Base-by-base conservation (phyloP, 345 rosid genomes). In the Pistacia vera region DNA sequence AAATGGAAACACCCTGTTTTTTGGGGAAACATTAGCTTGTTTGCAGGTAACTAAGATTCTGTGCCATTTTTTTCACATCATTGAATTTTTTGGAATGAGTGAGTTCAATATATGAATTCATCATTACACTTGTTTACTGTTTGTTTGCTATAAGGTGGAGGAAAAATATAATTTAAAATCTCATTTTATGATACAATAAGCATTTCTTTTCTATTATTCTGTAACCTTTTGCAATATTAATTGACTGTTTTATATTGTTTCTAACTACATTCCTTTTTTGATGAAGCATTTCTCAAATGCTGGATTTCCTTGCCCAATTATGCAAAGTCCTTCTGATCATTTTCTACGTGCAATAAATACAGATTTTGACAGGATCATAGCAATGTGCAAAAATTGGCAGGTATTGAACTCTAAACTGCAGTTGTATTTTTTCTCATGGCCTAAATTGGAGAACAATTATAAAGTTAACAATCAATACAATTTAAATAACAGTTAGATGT, bases 271-370 rank as follows among this genome's bases (percentile, higher is more conserved):
- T 49, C 55, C 12, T 72, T 79, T 58, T 72, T 79, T 81, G 68
- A 70, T 87, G 89, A 78, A 97, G 99, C 99, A 94, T 79, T 97
- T 97, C 82, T 92, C 99, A 59, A 97, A 94, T 85, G 99, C 98
- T 76, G 99, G 99, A 87, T 97, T 97, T 81, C 99, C 99, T 69
- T 97, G 99, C 82, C 99, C 99, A 5, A 97, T 97, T 69, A 97
- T 97, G 99, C 99, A 97, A 94, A 97, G 99, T 81, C 99, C 99
- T 71, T 93, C 99, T 0, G 99, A 97, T 88, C 99, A 97, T 83
- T 94, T 97, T 71, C 85, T 97, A 77, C 95, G 99, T 54, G 98
- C 98, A 17, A 92, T 97, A 81, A 97, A 97, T 89, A 94, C 98
- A 2, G 99, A 97, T 78, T 97, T 97, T 49, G 99, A 97, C 86